Conservation (phyloP, 78 protist genomes). For the Parvularia atlantis region DNA sequence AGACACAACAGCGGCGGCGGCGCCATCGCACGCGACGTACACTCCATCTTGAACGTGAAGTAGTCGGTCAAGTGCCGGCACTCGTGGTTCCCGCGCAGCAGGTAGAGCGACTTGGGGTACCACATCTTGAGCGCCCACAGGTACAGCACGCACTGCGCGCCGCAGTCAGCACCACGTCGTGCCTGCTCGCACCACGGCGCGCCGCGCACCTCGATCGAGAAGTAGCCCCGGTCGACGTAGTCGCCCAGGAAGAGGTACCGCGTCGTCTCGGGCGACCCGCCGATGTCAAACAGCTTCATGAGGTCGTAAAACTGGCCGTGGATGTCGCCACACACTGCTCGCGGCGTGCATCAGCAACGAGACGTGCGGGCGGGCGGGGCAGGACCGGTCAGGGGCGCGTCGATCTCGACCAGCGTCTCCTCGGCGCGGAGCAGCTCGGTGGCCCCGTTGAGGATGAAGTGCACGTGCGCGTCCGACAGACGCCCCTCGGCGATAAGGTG, state of each 20-base stretch:
- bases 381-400: too few relatives aligned
- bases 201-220: slow-evolving; percentile 37
- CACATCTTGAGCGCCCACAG: slow-evolving; percentile 69
- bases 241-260: slow-evolving; percentile 89
- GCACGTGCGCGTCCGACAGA: too few relatives aligned
- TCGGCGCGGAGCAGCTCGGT: too few relatives aligned
- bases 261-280: slow-evolving; percentile 74
- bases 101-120: slow-evolving; percentile 69
- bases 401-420: too few relatives aligned
- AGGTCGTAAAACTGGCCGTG: slow-evolving; percentile 89
- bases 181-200: too few relatives aligned
- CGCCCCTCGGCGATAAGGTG: too few relatives aligned
- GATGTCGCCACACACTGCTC: slow-evolving; percentile 48
- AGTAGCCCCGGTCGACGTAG: slow-evolving; percentile 92
- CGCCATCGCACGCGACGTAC: slow-evolving; percentile 20
- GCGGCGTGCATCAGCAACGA: too few relatives aligned
- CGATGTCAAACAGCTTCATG: slow-evolving; percentile 54
- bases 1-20: too few relatives aligned
- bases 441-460: too few relatives aligned
- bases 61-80: slow-evolving; percentile 88
- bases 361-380: too few relatives aligned
- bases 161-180: too few relatives aligned
- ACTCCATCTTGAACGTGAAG: slow-evolving; percentile 91
- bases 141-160: slow-evolving; percentile 55
- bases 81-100: slow-evolving; percentile 97